These are phyloP conservation scores for Clonostachys sp. DNA, from an alignment of 2,329 filamentous ascomycete genomes.

Conservation along the genomic window DNA sequence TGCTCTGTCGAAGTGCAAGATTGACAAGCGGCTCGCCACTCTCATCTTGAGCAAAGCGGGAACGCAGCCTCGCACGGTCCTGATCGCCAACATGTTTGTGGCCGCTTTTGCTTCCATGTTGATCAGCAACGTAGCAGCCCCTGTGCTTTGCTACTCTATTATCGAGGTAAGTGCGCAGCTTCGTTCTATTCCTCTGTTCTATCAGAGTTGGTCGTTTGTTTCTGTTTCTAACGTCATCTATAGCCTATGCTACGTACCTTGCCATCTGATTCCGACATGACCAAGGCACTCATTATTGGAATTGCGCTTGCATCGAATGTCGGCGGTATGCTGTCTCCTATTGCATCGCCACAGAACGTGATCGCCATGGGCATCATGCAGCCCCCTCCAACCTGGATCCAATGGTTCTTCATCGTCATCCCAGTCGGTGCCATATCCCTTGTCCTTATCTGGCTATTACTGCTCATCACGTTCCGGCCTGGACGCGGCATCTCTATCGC, in stretches of 20 bases:
- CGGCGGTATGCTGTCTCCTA: conserved; percentile 92
- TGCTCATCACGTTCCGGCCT: conserved; percentile 82
- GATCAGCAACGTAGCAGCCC: conserved; percentile 96
- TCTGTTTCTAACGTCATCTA: conserved; percentile 4
- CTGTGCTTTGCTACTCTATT: conserved; percentile 95
- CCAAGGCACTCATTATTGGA: conserved; percentile 89
- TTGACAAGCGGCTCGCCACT: conserved; percentile 95
- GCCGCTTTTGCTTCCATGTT: conserved; percentile 98
- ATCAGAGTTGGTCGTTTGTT: not conserved
- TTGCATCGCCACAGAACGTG: conserved; percentile 95
- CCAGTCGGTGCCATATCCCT: conserved; percentile 90
- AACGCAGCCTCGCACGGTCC: conserved; percentile 80
- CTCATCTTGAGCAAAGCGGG: conserved; percentile 95
- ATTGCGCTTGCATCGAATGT: conserved; percentile 95
- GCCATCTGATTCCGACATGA: conserved; percentile 84
- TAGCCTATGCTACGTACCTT: conserved; percentile 92
- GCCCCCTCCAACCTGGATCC: conserved; percentile 84
- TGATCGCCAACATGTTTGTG: conserved; percentile 98
- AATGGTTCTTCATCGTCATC: conserved; percentile 95
- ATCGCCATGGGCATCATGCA: conserved; percentile 95
- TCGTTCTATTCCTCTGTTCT: too few relatives aligned
- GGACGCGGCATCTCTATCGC: conserved; percentile 84
- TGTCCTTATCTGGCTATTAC: conserved; percentile 80
- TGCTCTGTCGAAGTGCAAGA: conserved; percentile 93
- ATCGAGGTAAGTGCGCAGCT: conserved; percentile 63